A percentile compares a stretch with the other conserved stretches of the same genome.
These are phyloP conservation scores for Phaeomoniella chlamydospora DNA, from an alignment of 2,329 filamentous ascomycete species.

Conservation along the genomic window DNA sequence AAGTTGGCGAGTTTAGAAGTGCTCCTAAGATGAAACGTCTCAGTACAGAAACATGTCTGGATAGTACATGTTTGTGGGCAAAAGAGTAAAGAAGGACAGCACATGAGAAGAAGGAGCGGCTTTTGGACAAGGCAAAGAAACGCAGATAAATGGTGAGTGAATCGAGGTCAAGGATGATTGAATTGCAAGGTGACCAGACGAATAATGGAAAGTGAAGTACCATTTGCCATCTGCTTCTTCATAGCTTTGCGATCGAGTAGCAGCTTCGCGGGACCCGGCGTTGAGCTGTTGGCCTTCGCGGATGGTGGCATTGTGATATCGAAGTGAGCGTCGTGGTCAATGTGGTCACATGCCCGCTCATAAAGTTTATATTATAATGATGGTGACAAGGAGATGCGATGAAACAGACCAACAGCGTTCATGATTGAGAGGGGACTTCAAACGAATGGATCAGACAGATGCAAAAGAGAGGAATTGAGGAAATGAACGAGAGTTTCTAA, in stretches of 20 bases:
- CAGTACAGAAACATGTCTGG: too few species aligned
- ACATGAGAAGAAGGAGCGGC: conserved; percentile 3
- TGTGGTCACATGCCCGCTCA: not conserved
- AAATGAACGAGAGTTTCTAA: too few species aligned
- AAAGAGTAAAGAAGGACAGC: not conserved
- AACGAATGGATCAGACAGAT: too few species aligned
- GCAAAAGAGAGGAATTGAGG: too few species aligned
- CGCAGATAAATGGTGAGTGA: not conserved
- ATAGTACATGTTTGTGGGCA: too few species aligned
- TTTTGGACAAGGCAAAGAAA: conserved; percentile 1
- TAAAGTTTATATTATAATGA: not conserved
- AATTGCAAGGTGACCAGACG: conserved; percentile 3
- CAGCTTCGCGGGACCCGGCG: conserved; percentile 25
- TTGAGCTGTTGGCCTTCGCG: conserved; percentile 7
- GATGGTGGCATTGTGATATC: conserved; percentile 4
- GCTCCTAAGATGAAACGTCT: too few species aligned
- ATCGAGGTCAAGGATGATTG: not conserved
- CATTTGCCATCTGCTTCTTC: conserved; percentile 16
- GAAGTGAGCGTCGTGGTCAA: not conserved
- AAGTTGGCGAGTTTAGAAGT: too few species aligned
- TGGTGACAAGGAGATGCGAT: too few species aligned
- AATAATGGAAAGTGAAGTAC: conserved; percentile 3
- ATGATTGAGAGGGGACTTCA: too few species aligned
- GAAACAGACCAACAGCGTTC: too few species aligned
- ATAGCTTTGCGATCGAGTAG: conserved; percentile 27